Base-by-base conservation (phyloP, 148 eudicot genomes). In the Persicaria maculosa region DNA sequence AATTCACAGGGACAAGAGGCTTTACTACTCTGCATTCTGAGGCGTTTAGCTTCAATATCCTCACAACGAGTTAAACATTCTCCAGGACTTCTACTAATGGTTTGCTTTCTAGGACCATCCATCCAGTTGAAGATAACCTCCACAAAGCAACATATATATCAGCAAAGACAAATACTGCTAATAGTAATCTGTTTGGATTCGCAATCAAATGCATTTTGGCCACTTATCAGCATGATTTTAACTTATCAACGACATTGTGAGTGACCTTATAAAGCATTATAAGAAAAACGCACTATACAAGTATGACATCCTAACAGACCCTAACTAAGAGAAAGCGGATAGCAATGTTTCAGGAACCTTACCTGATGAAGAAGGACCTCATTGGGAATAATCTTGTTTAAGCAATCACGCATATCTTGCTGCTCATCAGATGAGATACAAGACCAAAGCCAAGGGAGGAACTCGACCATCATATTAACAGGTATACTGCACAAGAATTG, bases 401-500 rank as follows among this genome's bases (percentile, higher is more conserved):
- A 84, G 86, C 97, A 95, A 76, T 83, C 90, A 47, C 84, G 92
- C 97, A 95, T 92, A 77, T 95, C 97, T 78, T 88, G 91, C 61
- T 83, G 81, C 73, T 95, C 98, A 74, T 90, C 98, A 72, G 78
- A 31, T 19, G 96, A 92, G 48, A 95, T 86, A 55, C 92, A 95
- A 70, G 93, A 89, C 62, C 96, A 90, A 79, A 95, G 93, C 98
- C 98, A 95, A 50, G 98, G 98, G 54, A 95, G 91, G 80, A 95
- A 95, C 79, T 95, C 96, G 71, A 86, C 90, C 98, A 95, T 90
- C 98, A 95, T 95, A 88, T 88, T 87, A 64, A 90, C 96, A 68
- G 98, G 98, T 83, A 95, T 95, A 81, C 97, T 92, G 84, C 98
- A 95, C 76, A 95, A 82, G 76, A 95, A 95, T 74, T 88, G 92